phyloP scores from a whole-genome alignment of 495 filamentous ascomycete genomes.

The Aspergillus indologenus region DNA sequence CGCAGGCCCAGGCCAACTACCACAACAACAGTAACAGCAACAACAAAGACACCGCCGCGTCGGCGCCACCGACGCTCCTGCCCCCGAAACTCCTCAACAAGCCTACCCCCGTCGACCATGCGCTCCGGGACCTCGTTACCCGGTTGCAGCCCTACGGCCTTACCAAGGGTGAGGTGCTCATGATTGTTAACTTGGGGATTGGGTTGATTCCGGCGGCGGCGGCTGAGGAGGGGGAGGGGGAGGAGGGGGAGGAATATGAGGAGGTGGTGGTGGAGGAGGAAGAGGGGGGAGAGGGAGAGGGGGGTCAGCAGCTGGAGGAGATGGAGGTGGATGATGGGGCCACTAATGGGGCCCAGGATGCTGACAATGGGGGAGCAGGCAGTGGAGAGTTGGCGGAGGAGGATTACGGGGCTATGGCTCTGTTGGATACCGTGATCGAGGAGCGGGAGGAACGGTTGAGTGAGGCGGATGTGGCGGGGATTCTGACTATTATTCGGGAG shows the following conservation, averaged over 20 bases:
- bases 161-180: slow-evolving; percentile 61
- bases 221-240: slow-evolving; percentile 10
- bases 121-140: slow-evolving; percentile 39
- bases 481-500: slow-evolving; percentile 39
- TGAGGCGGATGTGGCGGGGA: slow-evolving; percentile 33
- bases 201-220: slow-evolving; percentile 21
- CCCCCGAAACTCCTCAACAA: slow-evolving; percentile 6
- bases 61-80: slow-evolving; percentile 14
- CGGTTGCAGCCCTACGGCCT: slow-evolving; percentile 47
- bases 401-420: slow-evolving; percentile 37
- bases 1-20: slow-evolving; percentile 24
- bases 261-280: background rate
- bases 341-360: too few species aligned
- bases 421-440: slow-evolving; percentile 45
- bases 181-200: slow-evolving; percentile 60
- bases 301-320: slow-evolving; percentile 1
- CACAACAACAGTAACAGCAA: slow-evolving; percentile 20
- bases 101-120: slow-evolving; percentile 35
- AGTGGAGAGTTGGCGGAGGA: slow-evolving; percentile 25
- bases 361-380: slow-evolving; percentile 13
- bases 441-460: slow-evolving; percentile 41
- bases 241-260: slow-evolving; percentile 13
- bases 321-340: slow-evolving; percentile 12
- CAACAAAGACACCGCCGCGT: background rate
- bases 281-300: slow-evolving; percentile 1